Evolutionary conservation across 768 basidiomycete genomes (phyloP), one percentile per base, ranked within the genome.

Genomic region (Cystobasidium ongulense): DNA sequence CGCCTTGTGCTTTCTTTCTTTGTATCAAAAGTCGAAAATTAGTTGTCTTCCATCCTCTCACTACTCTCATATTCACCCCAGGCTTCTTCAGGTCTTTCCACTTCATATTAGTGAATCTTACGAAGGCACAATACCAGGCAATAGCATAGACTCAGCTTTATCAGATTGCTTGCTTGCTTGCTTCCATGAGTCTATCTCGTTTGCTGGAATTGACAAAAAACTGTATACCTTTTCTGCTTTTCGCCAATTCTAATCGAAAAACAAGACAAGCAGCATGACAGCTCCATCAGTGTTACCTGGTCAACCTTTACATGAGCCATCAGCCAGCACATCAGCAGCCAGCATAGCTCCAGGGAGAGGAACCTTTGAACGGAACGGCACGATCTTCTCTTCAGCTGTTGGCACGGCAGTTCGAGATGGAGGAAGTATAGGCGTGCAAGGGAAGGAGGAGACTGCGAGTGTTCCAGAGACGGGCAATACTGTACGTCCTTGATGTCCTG

Each of bases 241-340:
- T n/a, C n/a, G n/a, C n/a, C n/a, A n/a, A n/a, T n/a, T n/a, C n/a
- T n/a, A n/a, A n/a, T n/a, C n/a, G n/a, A n/a, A 46, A n/a, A 46
- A 46, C 43, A 13, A n/a, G n/a, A 46, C 43, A 46, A 59, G 23
- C 29, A 59, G 10, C 8, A 59, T 59, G 57, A 27, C 57, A 11
- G 25, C 57, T 35, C 33, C 21, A 27, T 57, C 59, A 2, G 74
- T 75, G 1, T 72, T 75, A 23, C 74, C 74, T 59, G 74, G 74
- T 35, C 74, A 75, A 39, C 74, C 74, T 7, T 50, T 75, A 11
- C 61, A 62, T 57, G 25, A 61, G 13, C 33, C 72, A 25, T 36
- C 29, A 8, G 18, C 3, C 35, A 53, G 27, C 17, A 33, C 54
- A 11, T 29, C 54, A 38, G 18, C 54, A 57, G 68, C 74, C 1